Conservation (phyloP, 805 yeast genomes). For the Wickerhamomyces xylosicus region DNA sequence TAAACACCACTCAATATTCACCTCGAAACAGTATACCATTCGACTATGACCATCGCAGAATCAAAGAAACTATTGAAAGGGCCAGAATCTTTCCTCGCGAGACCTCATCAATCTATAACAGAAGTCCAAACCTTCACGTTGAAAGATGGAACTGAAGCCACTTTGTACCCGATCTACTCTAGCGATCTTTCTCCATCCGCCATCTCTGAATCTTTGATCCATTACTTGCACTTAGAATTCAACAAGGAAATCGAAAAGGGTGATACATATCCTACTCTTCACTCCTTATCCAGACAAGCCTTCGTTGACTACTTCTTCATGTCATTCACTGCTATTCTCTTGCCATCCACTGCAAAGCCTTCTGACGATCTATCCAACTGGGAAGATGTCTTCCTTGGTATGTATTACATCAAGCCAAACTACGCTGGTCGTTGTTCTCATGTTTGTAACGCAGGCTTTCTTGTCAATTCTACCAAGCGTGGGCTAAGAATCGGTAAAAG, state of each 20-base stretch:
- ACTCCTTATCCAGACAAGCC: constrained; percentile 31
- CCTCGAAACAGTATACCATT: too few species aligned
- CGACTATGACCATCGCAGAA: background rate
- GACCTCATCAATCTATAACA: constrained; percentile 24
- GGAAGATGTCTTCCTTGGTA: constrained; percentile 49
- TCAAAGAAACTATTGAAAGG: constrained; percentile 13
- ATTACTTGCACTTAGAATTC: constrained; percentile 38
- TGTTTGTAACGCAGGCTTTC: constrained; percentile 79
- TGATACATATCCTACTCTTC: constrained; percentile 57
- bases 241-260: constrained; percentile 66
- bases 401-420: constrained; percentile 79
- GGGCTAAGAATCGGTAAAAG: constrained; percentile 61
- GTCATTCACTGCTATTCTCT: constrained; percentile 52
- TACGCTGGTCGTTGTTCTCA: constrained; percentile 80
- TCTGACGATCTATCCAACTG: constrained; percentile 23
- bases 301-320: constrained; percentile 60
- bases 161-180: constrained; percentile 50
- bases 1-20: too few species aligned
- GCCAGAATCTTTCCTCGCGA: constrained; percentile 18
- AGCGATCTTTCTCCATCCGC: constrained; percentile 2
- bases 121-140: constrained; percentile 26
- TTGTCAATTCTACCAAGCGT: constrained; percentile 50
- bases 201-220: constrained; percentile 25
- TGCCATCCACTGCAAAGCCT: constrained; percentile 13
- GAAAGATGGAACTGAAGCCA: constrained; percentile 36